Conservation (phyloP, 192 early-diverging fungal genomes). For the Rhizophlyctis rosea region DNA sequence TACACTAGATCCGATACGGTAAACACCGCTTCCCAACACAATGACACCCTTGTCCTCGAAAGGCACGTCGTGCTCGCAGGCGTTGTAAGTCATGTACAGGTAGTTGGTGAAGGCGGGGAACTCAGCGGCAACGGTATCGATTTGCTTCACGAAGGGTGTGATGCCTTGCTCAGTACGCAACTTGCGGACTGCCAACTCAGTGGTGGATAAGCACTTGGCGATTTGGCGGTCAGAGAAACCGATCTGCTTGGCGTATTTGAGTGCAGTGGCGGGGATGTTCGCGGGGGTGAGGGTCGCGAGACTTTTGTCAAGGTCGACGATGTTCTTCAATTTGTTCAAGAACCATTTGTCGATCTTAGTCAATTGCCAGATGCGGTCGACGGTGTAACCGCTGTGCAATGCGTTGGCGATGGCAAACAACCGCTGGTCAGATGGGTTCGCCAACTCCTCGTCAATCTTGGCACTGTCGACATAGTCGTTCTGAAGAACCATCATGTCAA, state of each 20-base stretch:
- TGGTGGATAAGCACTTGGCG: conserved; percentile 65
- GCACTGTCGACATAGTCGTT: conserved; percentile 63
- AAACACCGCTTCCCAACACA: conserved; percentile 96
- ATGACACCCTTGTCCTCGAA: conserved; percentile 95
- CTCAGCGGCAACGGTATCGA: conserved; percentile 98
- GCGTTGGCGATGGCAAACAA: conserved; percentile 97
- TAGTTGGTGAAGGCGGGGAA: conserved; percentile 99
- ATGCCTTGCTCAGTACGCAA: conserved; percentile 74
- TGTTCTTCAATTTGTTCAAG: conserved; percentile 87
- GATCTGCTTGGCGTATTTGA: conserved; percentile 84
- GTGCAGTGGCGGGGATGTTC: conserved; percentile 54
- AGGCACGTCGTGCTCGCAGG: conserved; percentile 82
- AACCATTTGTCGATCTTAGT: conserved; percentile 98
- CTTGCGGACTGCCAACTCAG: conserved; percentile 87
- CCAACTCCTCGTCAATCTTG: conserved; percentile 83
- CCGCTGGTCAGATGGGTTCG: conserved; percentile 88
- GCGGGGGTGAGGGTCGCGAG: conserved; percentile 57
- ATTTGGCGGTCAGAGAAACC: conserved; percentile 96
- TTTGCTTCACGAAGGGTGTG: conserved; percentile 95
- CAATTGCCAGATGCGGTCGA: conserved; percentile 86
- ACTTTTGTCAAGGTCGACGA: conserved; percentile 76
- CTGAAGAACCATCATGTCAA: conserved; percentile 17
- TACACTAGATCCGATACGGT: conserved; percentile 97
- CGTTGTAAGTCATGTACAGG: conserved; percentile 97
- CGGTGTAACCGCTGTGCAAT: conserved; percentile 86